Percentiles rank a stretch among this genome's conserved stretches.
Evolutionary conservation across 306 rosid species (phyloP).

Genomic region (Canavalia ensiformis): DNA sequence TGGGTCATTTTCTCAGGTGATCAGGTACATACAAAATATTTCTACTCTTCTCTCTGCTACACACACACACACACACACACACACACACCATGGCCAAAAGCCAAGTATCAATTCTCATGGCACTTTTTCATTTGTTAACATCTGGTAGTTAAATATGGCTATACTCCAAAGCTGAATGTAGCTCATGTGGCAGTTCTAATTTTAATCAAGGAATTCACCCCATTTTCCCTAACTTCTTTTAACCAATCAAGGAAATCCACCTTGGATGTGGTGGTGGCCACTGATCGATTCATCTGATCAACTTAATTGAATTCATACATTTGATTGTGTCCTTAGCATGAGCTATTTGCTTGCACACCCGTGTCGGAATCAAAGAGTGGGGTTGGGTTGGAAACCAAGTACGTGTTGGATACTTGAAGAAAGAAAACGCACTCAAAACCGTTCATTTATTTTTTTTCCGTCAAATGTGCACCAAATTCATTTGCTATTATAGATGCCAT

Average conservation of each 20-base stretch:
- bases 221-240: background rate
- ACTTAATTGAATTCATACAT: background rate
- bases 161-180: background rate
- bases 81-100: background rate
- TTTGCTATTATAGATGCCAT: too few species aligned
- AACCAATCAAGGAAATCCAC: background rate
- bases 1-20: slow-evolving; percentile 82
- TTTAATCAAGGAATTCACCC: background rate
- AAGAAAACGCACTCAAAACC: too few species aligned
- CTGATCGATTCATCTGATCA: background rate
- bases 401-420: too few species aligned
- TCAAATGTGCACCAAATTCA: too few species aligned
- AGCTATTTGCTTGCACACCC: background rate
- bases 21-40: slow-evolving; percentile 58
- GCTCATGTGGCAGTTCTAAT: background rate
- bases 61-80: background rate
- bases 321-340: background rate
- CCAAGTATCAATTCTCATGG: too few species aligned
- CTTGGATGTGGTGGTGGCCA: background rate
- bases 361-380: slow-evolving; percentile 2
- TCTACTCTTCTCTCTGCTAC: slow-evolving; percentile 10
- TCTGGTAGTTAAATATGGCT: background rate
- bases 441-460: too few species aligned
- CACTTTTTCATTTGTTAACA: too few species aligned
- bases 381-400: background rate